A percentile compares a stretch with the other conserved stretches of the same genome.
Conservation (phyloP, 257 asterid genomes). For the Nicotiana tomentosiformis region DNA sequence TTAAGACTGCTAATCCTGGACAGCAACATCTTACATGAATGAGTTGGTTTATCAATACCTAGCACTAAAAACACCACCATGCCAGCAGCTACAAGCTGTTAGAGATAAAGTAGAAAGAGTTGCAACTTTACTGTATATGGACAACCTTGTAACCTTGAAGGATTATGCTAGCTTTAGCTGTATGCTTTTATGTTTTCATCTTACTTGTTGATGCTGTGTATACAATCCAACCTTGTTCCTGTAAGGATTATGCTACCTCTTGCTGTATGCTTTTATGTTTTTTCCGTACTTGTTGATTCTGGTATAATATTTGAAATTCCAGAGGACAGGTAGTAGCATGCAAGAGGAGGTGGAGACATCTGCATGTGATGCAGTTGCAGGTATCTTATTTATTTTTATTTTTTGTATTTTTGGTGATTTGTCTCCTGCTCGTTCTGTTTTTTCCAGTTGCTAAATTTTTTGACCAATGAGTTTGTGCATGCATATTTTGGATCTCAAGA, state of each 20-base stretch:
- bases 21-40: background rate
- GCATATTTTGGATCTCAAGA: conserved; percentile 59
- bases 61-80: background rate
- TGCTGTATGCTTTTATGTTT: background rate
- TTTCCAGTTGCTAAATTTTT: conserved; percentile 15
- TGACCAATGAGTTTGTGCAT: conserved; percentile 15
- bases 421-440: conserved; percentile 6
- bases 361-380: conserved; percentile 63
- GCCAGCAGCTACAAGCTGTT: background rate
- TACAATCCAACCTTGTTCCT: background rate
- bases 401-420: conserved; percentile 10
- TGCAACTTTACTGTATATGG: background rate
- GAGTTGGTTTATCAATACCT: background rate
- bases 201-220: conserved; percentile 7
- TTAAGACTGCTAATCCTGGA: background rate
- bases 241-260: background rate
- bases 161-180: background rate
- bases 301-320: conserved; percentile 14
- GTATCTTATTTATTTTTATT: conserved; percentile 21
- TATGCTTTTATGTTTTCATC: background rate
- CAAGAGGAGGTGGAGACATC: conserved; percentile 86
- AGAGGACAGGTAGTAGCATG: conserved; percentile 53
- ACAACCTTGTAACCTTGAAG: background rate
- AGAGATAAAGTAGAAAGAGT: background rate
- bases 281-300: background rate